Conservation (phyloP, 495 filamentous ascomycete species). For the Talaromyces trachyspermus region DNA sequence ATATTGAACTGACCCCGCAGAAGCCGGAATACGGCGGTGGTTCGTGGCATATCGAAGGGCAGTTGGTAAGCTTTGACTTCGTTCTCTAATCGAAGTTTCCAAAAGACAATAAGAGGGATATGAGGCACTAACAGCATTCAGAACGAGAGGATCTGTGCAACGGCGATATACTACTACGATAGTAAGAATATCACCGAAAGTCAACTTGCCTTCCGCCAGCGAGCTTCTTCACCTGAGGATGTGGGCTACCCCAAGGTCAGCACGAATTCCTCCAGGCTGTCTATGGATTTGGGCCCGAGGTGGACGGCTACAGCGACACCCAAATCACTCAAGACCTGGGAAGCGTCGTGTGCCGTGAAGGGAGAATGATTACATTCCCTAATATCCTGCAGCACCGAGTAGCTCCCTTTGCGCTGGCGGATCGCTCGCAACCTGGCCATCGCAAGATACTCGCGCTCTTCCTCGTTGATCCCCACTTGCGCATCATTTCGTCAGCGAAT, state of each 20-base stretch:
- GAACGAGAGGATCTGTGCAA: slow-evolving; percentile 52
- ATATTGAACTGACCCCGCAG: slow-evolving; percentile 53
- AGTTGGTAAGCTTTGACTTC: slow-evolving; percentile 22
- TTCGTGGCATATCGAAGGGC: slow-evolving; percentile 49
- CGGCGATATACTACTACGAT: slow-evolving; percentile 56
- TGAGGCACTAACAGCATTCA: slow-evolving; percentile 3
- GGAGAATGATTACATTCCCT: slow-evolving; percentile 27
- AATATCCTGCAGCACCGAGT: slow-evolving; percentile 45
- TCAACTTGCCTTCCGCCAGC: slow-evolving; percentile 44
- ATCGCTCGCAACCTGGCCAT: slow-evolving; percentile 45
- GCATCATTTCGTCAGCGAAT: slow-evolving; percentile 47
- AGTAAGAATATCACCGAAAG: slow-evolving; percentile 52
- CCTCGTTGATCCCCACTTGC: slow-evolving; percentile 46
- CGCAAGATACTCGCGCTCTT: slow-evolving; percentile 50
- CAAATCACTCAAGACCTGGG: slow-evolving; percentile 28
- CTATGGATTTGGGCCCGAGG: slow-evolving; percentile 17
- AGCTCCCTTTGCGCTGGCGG: slow-evolving; percentile 37
- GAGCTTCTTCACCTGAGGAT: slow-evolving; percentile 9
- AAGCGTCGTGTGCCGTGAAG: slow-evolving; percentile 19
- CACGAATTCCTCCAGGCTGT: slow-evolving; percentile 23
- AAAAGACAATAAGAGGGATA: slow-evolving; percentile 2
- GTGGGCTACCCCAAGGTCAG: slow-evolving; percentile 23
- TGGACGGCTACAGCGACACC: not conserved
- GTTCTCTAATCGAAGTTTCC: not conserved
- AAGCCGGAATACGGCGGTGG: slow-evolving; percentile 42